Percentiles rank a stretch among this genome's conserved stretches.
These are phyloP conservation scores for Dothistroma septosporum DNA, from an alignment of 2,329 filamentous ascomycete species.

Conservation along the genomic window DNA sequence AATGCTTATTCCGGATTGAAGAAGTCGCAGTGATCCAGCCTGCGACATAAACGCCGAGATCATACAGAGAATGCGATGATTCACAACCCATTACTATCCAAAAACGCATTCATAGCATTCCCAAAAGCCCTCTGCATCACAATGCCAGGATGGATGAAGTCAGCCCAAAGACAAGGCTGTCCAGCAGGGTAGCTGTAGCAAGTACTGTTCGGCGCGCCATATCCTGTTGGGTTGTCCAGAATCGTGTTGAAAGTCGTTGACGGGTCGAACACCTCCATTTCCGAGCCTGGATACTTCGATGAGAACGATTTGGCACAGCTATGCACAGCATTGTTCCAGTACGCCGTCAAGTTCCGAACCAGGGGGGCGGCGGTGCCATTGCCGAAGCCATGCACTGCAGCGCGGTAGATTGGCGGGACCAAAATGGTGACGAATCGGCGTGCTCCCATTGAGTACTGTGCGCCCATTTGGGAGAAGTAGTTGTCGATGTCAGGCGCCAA, in stretches of 20 bases:
- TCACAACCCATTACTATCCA: slow-evolving; percentile 3
- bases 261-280: slow-evolving; percentile 1
- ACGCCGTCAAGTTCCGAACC: not conserved
- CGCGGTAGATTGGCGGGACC: slow-evolving; percentile 3
- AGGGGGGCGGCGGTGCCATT: not conserved
- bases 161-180: slow-evolving; percentile 14
- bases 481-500: not conserved
- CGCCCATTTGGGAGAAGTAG: not conserved
- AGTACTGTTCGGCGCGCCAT: slow-evolving; percentile 14
- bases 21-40: not conserved
- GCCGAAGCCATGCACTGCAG: not conserved
- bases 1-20: not conserved
- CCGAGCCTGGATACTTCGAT: not conserved
- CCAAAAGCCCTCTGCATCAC: slow-evolving; percentile 9
- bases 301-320: not conserved
- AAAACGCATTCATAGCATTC: not conserved
- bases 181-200: slow-evolving; percentile 10
- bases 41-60: not conserved
- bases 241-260: slow-evolving; percentile 2
- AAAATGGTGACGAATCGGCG: slow-evolving; percentile 5
- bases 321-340: slow-evolving; percentile 4
- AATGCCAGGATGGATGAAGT: slow-evolving; percentile 14
- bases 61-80: slow-evolving; percentile 9
- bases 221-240: slow-evolving; percentile 5
- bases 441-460: slow-evolving; percentile 4